Percentiles rank a stretch among this genome's conserved stretches.
Conservation (phyloP, 495 filamentous ascomycete genomes). For the Symbiotaphrina buchneri region DNA sequence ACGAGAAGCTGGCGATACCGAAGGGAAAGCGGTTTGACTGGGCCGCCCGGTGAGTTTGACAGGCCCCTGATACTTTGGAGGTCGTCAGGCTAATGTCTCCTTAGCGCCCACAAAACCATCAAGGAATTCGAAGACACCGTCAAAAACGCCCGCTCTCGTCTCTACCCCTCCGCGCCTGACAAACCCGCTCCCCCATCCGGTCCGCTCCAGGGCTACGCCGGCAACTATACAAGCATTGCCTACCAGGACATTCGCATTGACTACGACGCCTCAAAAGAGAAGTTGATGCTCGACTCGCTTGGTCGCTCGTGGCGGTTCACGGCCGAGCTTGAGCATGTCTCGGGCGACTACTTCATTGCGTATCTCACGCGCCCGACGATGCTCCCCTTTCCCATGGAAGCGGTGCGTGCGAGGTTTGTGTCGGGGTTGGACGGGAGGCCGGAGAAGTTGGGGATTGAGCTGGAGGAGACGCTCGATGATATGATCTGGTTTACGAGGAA, state of each 20-base stretch:
- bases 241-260: conserved; percentile 20
- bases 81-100: conserved; percentile 1
- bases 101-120: background rate
- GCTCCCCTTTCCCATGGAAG: too few relatives aligned
- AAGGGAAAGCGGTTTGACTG: conserved; percentile 12
- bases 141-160: conserved; percentile 7
- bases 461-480: too few relatives aligned
- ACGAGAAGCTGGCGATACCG: conserved; percentile 15
- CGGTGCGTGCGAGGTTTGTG: too few relatives aligned
- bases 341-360: too few relatives aligned
- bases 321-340: too few relatives aligned
- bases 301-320: too few relatives aligned
- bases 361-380: too few relatives aligned
- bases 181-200: conserved; percentile 12
- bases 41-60: conserved; percentile 9
- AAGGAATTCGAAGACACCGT: conserved; percentile 7
- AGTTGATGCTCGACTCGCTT: too few relatives aligned
- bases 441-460: too few relatives aligned
- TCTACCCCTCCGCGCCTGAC: conserved; percentile 13
- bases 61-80: background rate
- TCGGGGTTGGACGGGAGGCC: too few relatives aligned
- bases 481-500: too few relatives aligned
- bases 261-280: too few relatives aligned
- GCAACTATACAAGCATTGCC: conserved; percentile 18
- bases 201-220: conserved; percentile 14